A percentile compares a stretch with the other conserved stretches of the same genome.
phyloP scores from a whole-genome alignment of 768 basidiomycete species.

The Pleurotus tuber-regium region DNA sequence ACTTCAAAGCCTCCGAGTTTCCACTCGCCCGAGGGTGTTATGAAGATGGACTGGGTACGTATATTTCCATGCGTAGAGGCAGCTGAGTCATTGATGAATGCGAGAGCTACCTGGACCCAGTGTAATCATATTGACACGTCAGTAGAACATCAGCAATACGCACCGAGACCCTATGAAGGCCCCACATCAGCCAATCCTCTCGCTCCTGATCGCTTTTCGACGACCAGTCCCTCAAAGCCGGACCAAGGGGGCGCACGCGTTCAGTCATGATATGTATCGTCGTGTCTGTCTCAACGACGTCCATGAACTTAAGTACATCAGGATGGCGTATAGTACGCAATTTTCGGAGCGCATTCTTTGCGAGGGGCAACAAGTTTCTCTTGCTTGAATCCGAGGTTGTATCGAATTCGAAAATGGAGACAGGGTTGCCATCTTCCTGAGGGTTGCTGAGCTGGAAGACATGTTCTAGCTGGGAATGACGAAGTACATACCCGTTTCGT shows the following conservation, averaged over 20 bases:
- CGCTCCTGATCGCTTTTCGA: conserved; percentile 59
- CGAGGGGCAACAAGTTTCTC: conserved; percentile 67
- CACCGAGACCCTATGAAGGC: conserved; percentile 86
- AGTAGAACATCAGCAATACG: conserved; percentile 26
- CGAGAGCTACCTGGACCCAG: conserved; percentile 67
- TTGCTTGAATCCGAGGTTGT: conserved; percentile 51
- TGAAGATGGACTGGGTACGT: conserved; percentile 74
- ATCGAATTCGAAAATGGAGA: conserved; percentile 94
- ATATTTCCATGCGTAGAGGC: conserved; percentile 83
- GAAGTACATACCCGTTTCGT: conserved; percentile 67
- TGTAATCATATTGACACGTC: conserved; percentile 11
- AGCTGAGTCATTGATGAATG: conserved; percentile 86
- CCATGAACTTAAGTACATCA: conserved; percentile 94
- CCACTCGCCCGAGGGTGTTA: conserved; percentile 96
- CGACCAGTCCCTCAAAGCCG: conserved; percentile 60
- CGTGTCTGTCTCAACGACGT: conserved; percentile 86
- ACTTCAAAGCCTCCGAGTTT: conserved; percentile 94
- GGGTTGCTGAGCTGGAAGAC: conserved; percentile 14
- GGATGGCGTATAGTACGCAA: conserved; percentile 92
- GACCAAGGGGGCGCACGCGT: conserved; percentile 74
- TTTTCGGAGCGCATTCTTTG: conserved; percentile 88
- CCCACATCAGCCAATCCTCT: conserved; percentile 94
- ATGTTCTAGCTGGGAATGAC: conserved; percentile 13
- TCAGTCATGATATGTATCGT: conserved; percentile 94
- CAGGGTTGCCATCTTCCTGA: conserved; percentile 83